Conservation (phyloP, 805 yeast species). For the Komagataella phaffii region DNA sequence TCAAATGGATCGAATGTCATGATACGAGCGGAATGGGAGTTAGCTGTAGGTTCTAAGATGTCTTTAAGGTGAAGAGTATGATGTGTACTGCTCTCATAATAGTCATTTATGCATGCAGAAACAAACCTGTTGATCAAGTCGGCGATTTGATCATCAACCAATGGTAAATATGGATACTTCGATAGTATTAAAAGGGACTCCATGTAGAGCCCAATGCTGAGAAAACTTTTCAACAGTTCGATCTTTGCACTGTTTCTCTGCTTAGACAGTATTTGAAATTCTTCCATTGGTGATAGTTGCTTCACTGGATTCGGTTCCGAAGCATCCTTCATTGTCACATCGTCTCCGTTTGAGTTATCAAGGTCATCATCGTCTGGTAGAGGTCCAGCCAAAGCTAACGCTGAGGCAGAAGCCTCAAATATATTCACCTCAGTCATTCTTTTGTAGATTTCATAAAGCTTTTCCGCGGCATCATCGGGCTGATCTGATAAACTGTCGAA, state of each 20-base stretch:
- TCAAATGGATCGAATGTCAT: not conserved
- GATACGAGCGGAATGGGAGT: not conserved
- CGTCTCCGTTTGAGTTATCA: constrained; percentile 8
- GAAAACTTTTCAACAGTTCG: constrained; percentile 34
- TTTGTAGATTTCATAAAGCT: constrained; percentile 29
- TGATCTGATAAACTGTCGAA: constrained; percentile 29
- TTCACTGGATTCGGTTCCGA: constrained; percentile 1
- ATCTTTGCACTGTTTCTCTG: constrained; percentile 19
- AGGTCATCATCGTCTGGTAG: constrained; percentile 54
- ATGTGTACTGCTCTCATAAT: constrained; percentile 17
- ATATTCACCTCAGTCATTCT: constrained; percentile 40
- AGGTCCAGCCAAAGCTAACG: constrained; percentile 83
- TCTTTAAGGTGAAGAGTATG: not conserved
- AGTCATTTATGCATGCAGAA: constrained; percentile 33
- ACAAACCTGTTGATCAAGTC: constrained; percentile 34
- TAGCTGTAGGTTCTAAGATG: not conserved
- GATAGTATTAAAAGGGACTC: constrained; percentile 49
- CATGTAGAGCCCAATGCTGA: constrained; percentile 47
- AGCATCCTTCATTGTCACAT: constrained; percentile 3
- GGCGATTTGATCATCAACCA: constrained; percentile 35
- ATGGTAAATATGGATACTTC: constrained; percentile 47
- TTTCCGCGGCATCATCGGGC: constrained; percentile 19
- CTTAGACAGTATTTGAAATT: not conserved
- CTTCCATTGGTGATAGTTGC: constrained; percentile 1
- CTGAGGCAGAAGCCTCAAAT: constrained; percentile 53